phyloP scores from a whole-genome alignment of 2,329 filamentous ascomycete genomes.

The Colletotrichum sp. region DNA sequence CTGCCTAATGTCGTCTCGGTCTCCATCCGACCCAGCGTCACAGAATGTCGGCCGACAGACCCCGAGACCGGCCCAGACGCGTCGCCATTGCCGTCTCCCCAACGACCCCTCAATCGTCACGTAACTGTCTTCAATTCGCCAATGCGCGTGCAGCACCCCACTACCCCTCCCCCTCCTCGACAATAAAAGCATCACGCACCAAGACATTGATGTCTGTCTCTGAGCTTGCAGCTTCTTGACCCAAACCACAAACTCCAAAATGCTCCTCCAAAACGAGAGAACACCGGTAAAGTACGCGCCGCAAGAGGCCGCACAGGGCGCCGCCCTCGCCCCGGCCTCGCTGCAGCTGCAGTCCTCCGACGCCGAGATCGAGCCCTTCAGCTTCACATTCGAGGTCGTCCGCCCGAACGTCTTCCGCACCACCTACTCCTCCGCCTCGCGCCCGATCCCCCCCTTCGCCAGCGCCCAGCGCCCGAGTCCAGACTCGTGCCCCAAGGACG shows the following conservation, averaged over 20 bases:
- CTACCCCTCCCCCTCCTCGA: background rate
- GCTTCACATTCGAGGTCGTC: conserved; percentile 69
- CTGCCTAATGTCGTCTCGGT: background rate
- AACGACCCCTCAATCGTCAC: background rate
- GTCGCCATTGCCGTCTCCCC: background rate
- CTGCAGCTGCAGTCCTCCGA: conserved; percentile 10
- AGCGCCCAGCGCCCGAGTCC: conserved; percentile 52
- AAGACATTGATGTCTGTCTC: background rate
- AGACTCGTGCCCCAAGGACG: background rate
- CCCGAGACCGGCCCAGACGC: background rate
- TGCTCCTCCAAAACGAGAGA: conserved; percentile 18
- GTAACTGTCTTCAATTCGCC: background rate
- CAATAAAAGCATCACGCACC: background rate
- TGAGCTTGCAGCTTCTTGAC: background rate
- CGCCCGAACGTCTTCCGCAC: conserved; percentile 70
- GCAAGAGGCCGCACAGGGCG: background rate
- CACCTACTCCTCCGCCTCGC: conserved; percentile 66
- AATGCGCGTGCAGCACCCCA: background rate
- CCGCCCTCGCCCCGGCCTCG: background rate
- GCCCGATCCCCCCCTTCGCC: conserved; percentile 70
- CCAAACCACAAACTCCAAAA: background rate
- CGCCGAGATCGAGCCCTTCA: conserved; percentile 39
- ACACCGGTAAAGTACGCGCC: conserved; percentile 8
- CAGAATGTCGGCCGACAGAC: background rate
- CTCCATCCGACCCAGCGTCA: background rate